Evolutionary conservation across 345 rosid genomes (phyloP), one percentile per base, ranked within the genome.

Genomic region (Brassica cretica): DNA sequence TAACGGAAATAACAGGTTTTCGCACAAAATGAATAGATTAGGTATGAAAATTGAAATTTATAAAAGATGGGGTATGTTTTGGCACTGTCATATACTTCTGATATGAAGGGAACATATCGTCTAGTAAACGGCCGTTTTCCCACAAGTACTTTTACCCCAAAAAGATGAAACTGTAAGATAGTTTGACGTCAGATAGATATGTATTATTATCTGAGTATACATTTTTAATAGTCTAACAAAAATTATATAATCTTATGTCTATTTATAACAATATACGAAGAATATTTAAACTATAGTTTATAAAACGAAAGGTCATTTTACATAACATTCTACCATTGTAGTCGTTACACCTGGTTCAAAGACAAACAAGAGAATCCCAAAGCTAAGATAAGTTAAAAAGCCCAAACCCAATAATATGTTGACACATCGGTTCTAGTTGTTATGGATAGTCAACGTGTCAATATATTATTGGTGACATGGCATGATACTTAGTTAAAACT

Each of bases 361-460:
- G 67, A 69, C 76, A 62, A 4, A 73, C 10, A 79, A 55, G 73
- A 70, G 66, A 58, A 71, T 49, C 58, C 83, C 35, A 75, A 65
- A 30, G 83, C 68, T n/a, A 41, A 75, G 60, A 75, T 32, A 64
- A 75, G 64, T 63, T 68, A 63, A 69, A 68, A 56, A 75, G 58
- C 80, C 60, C 68, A 71, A 56, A 65, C 80, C 83, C 83, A 80
- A 80, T 80, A 80, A 80, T 71, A 16, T 71, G 25, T 70, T 75
- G 83, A 80, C 83, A 75, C 76, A 72, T 75, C 19, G 19, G 14
- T 74, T 71, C 27, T 65, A 70, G 29, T 16, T 41, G 10, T 11
- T 53, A 10, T 0, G 8, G 76, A 80, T 75, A 75, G 83, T 64
- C 64, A 75, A 75, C 80, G 80, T 80, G 83, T 80, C 80, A 75